Evolutionary conservation across 352 stramenopile species (phyloP).

Genomic region (Thraustochytrium striatum): DNA sequence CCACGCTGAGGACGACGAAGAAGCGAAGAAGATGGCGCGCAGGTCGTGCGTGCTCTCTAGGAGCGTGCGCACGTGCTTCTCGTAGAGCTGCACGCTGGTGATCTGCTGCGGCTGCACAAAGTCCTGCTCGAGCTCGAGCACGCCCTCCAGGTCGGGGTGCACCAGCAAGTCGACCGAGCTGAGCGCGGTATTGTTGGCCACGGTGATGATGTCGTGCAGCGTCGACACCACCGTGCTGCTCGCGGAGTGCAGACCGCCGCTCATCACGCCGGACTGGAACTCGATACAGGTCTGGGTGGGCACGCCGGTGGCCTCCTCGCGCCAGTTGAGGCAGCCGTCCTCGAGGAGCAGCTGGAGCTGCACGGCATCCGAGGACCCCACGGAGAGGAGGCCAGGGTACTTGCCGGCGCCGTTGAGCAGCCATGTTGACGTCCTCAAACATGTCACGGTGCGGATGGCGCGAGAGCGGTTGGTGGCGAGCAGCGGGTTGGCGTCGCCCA

Average conservation of each 20-base stretch:
- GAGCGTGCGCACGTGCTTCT: not conserved
- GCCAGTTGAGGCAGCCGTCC: not conserved
- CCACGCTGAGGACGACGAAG: slow-evolving; percentile 6
- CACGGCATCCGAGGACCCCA: not conserved
- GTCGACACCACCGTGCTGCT: no score
- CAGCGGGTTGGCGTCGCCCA: not conserved
- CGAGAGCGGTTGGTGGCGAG: not conserved
- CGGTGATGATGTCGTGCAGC: no score
- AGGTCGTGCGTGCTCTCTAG: no score
- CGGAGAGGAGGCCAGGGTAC: not conserved
- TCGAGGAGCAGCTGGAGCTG: not conserved
- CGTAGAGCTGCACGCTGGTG: not conserved
- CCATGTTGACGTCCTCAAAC: slow-evolving; percentile 18
- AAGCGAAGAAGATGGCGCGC: not conserved
- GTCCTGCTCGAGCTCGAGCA: not conserved
- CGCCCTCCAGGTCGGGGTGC: no score
- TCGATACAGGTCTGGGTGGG: not conserved
- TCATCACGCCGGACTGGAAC: not conserved
- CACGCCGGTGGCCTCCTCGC: not conserved
- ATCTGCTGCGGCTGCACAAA: not conserved
- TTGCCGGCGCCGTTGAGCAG: slow-evolving; percentile 8
- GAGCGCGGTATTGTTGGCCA: no score
- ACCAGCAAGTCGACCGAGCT: no score
- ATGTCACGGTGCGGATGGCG: not conserved
- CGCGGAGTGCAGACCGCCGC: not conserved